These are phyloP conservation scores for Geotrichum bryndzae DNA, from an alignment of 1,139 yeast genomes.

Conservation along the genomic window DNA sequence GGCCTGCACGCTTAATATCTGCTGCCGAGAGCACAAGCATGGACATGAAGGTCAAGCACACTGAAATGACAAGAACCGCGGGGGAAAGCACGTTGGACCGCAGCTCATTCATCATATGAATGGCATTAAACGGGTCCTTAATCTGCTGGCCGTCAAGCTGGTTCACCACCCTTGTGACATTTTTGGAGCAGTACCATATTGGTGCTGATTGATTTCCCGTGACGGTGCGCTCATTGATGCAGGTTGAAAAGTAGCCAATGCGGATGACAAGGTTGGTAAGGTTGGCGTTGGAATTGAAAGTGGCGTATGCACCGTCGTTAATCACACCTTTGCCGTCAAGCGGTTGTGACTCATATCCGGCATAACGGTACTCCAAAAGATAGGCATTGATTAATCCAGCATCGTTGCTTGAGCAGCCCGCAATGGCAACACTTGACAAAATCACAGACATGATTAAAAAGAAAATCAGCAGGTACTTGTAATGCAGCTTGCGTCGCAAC, in stretches of 20 bases:
- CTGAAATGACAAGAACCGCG: conserved; percentile 10
- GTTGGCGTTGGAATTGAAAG: conserved; percentile 14
- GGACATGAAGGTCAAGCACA: conserved; percentile 12
- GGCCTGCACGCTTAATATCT: not conserved
- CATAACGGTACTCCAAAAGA: conserved; percentile 25
- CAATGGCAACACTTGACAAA: conserved; percentile 23
- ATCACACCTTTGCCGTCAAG: conserved; percentile 20
- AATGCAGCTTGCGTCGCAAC: conserved; percentile 18
- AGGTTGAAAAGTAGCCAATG: conserved; percentile 29
- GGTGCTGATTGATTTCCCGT: conserved; percentile 8
- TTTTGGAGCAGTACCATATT: conserved; percentile 26
- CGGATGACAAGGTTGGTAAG: conserved; percentile 22
- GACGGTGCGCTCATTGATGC: conserved; percentile 20
- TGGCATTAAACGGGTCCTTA: conserved; percentile 26
- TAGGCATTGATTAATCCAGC: conserved; percentile 24
- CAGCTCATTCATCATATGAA: conserved; percentile 19
- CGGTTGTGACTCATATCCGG: conserved; percentile 19
- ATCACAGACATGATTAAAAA: conserved; percentile 23
- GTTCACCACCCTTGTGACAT: conserved; percentile 19
- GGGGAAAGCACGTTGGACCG: conserved; percentile 16
- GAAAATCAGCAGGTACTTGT: conserved; percentile 23
- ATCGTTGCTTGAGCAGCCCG: conserved; percentile 25
- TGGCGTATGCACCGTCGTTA: conserved; percentile 22
- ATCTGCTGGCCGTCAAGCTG: conserved; percentile 17
- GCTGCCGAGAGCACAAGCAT: conserved; percentile 12